These are phyloP conservation scores for Rhodamnia argentea DNA, from an alignment of 345 rosid genomes.

Conservation along the genomic window DNA sequence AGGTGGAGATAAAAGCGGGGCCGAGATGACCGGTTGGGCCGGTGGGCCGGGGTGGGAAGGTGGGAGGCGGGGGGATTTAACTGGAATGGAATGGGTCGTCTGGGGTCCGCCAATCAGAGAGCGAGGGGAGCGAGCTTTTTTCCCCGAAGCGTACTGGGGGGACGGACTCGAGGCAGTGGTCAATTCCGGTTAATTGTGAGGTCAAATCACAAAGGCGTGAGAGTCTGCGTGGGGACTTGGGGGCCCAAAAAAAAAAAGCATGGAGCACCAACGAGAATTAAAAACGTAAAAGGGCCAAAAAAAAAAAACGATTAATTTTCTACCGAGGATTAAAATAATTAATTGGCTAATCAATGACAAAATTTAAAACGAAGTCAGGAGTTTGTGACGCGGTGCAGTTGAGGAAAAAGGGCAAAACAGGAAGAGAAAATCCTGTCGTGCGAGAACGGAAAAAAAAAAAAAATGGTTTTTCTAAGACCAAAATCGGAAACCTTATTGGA, in stretches of 20 bases:
- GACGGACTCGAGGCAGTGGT: conserved; percentile 42
- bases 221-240: neutral
- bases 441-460: neutral
- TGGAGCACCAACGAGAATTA: conserved; percentile 9
- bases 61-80: conserved; percentile 17
- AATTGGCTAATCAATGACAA: too few relatives aligned
- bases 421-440: neutral
- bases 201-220: conserved; percentile 29
- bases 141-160: neutral
- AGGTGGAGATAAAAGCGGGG: conserved; percentile 3
- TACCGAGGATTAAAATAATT: too few relatives aligned
- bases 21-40: conserved; percentile 20
- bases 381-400: neutral
- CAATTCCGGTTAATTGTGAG: conserved; percentile 26
- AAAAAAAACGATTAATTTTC: too few relatives aligned
- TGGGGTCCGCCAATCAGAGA: conserved; percentile 40
- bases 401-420: neutral
- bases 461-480: neutral
- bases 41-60: conserved; percentile 14
- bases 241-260: neutral
- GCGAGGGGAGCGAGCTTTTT: neutral
- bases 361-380: too few relatives aligned
- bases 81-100: conserved; percentile 12
- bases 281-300: neutral
- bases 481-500: neutral